A percentile compares a stretch with the other conserved stretches of the same genome.
These are phyloP conservation scores for Schoenoplectus triqueter DNA, from an alignment of 202 grass and related monocot genomes.

Conservation along the genomic window DNA sequence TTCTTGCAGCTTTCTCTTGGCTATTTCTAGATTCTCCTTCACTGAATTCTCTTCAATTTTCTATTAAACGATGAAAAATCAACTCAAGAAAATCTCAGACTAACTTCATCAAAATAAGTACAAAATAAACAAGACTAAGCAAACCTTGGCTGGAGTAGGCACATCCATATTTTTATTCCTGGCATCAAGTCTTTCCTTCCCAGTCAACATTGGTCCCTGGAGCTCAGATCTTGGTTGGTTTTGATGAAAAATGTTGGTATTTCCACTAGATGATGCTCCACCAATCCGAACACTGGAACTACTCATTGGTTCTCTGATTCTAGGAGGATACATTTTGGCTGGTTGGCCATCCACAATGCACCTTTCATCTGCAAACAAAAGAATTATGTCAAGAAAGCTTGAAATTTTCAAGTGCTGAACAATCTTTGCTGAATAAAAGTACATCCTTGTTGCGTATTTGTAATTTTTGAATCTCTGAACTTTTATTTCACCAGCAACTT, in stretches of 20 bases:
- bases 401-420: neutral
- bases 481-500: neutral
- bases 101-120: neutral
- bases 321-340: neutral
- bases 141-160: neutral
- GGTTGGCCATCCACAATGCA: neutral
- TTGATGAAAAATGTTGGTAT: neutral
- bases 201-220: neutral
- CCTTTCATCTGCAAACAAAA: conserved; percentile 3
- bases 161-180: neutral
- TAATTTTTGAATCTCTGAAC: neutral
- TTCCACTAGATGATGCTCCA: neutral
- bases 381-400: neutral
- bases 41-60: neutral
- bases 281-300: neutral
- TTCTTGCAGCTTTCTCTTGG: neutral
- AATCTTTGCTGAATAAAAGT: neutral
- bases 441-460: neutral
- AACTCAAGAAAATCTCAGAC: neutral
- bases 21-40: neutral
- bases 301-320: too few species aligned
- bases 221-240: neutral
- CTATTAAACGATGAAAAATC: neutral
- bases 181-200: neutral
- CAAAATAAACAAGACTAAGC: neutral